These are phyloP conservation scores for Clavulina sp. DNA, from an alignment of 768 basidiomycete genomes.

Conservation along the genomic window DNA sequence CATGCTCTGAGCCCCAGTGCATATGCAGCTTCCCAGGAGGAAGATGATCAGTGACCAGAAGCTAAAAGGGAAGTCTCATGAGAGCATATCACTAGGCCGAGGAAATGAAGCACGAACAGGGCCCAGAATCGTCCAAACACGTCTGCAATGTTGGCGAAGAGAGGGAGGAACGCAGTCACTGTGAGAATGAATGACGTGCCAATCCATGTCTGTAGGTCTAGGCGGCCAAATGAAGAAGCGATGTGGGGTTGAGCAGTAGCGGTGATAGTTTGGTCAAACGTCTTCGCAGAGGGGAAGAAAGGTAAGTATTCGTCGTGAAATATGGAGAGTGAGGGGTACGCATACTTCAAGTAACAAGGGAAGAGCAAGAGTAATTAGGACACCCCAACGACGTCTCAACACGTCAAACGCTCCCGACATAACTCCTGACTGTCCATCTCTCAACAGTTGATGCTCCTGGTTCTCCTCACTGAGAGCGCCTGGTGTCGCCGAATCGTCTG, in stretches of 20 bases:
- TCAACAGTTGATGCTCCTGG: too few relatives aligned
- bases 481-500: too few relatives aligned
- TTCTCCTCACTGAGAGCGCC: too few relatives aligned
- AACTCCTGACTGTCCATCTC: too few relatives aligned
- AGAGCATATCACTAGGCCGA: neutral
- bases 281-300: too few relatives aligned
- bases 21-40: constrained; percentile 28
- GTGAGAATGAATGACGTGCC: constrained; percentile 34
- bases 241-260: constrained; percentile 36
- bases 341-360: too few relatives aligned
- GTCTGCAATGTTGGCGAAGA: constrained; percentile 33
- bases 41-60: constrained; percentile 30
- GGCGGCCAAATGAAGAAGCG: constrained; percentile 23
- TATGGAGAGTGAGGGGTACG: too few relatives aligned
- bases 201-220: constrained; percentile 21
- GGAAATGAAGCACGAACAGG: constrained; percentile 11
- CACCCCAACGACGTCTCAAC: too few relatives aligned
- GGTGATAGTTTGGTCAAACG: constrained; percentile 22
- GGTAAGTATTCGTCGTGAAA: too few relatives aligned
- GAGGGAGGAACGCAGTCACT: constrained; percentile 34
- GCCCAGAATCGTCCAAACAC: constrained; percentile 33
- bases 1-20: constrained; percentile 32
- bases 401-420: too few relatives aligned
- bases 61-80: neutral
- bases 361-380: too few relatives aligned